Conservation (phyloP, 2,329 filamentous ascomycete species). For the Endocalyx cinctus region DNA sequence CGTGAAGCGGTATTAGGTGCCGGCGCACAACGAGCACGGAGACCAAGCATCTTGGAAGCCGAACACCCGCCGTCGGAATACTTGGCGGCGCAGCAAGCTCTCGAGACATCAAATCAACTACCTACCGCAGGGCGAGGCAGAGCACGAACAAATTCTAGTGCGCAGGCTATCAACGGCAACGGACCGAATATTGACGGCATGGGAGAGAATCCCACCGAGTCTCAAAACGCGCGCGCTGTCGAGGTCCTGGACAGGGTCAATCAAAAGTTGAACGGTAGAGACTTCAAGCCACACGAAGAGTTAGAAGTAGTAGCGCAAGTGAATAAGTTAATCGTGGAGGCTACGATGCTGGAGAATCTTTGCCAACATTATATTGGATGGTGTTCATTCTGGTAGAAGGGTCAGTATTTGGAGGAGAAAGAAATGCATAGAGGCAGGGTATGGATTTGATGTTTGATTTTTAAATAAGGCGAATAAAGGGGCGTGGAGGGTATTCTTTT, state of each 20-base stretch:
- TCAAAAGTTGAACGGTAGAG: constrained; percentile 90
- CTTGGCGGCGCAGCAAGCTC: constrained; percentile 40
- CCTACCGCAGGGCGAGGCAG: constrained; percentile 46
- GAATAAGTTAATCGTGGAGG: constrained; percentile 89
- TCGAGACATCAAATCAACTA: constrained; percentile 33
- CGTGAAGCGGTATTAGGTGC: constrained; percentile 50
- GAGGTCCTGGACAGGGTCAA: constrained; percentile 89
- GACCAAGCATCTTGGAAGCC: constrained; percentile 65
- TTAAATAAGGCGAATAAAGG: too few species aligned
- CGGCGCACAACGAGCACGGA: constrained; percentile 49
- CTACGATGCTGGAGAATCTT: constrained; percentile 93
- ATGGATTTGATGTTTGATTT: not conserved
- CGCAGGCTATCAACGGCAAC: constrained; percentile 29
- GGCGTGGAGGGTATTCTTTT: too few species aligned
- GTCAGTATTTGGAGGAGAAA: not conserved
- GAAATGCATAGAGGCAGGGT: constrained; percentile 2
- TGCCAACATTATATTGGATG: constrained; percentile 99
- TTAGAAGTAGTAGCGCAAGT: constrained; percentile 84
- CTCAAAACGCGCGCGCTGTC: constrained; percentile 87
- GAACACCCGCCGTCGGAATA: constrained; percentile 57
- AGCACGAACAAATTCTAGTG: constrained; percentile 55
- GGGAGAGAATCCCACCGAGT: constrained; percentile 53
- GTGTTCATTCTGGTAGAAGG: constrained; percentile 88
- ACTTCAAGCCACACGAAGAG: constrained; percentile 85
- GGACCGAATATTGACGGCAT: constrained; percentile 37